Conservation (phyloP, 2,329 filamentous ascomycete species). For the Pseudocercospora vitis region DNA sequence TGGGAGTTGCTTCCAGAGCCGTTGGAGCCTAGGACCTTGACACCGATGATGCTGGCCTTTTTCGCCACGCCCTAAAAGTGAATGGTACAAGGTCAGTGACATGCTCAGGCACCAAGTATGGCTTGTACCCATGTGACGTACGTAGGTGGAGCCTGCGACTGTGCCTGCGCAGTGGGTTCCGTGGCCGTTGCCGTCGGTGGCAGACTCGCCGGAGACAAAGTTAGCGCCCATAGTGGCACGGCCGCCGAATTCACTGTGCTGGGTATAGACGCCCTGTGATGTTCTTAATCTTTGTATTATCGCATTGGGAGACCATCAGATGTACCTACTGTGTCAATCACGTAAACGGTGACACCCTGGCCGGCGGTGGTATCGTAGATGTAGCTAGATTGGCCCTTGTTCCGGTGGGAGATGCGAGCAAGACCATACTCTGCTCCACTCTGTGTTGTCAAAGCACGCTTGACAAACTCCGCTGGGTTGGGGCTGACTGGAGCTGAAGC, state of each 20-base stretch:
- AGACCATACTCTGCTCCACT: constrained; percentile 27
- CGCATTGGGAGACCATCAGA: background rate
- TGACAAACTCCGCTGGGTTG: background rate
- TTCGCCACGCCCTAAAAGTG: constrained; percentile 39
- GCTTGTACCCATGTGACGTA: too few relatives aligned
- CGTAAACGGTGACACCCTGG: constrained; percentile 20
- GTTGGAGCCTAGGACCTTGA: constrained; percentile 50
- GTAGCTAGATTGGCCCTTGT: constrained; percentile 29
- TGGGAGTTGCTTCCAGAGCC: constrained; percentile 46
- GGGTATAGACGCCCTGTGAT: constrained; percentile 27
- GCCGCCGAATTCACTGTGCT: constrained; percentile 39
- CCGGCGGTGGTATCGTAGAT: constrained; percentile 25
- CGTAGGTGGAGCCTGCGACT: constrained; percentile 60
- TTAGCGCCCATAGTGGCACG: constrained; percentile 34
- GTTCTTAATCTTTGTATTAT: too few relatives aligned
- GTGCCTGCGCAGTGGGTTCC: constrained; percentile 85
- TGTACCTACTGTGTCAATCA: constrained; percentile 28
- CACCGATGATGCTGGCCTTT: constrained; percentile 48
- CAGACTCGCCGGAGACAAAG: constrained; percentile 36
- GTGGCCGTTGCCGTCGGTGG: constrained; percentile 57
- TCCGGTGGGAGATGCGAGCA: constrained; percentile 25
- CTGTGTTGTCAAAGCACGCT: constrained; percentile 23
- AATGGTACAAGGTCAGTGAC: too few relatives aligned
- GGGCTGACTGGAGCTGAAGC: constrained; percentile 29
- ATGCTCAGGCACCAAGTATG: too few relatives aligned